Conservation (phyloP, 768 basidiomycete species). For the Kwoniella bestiolae region DNA sequence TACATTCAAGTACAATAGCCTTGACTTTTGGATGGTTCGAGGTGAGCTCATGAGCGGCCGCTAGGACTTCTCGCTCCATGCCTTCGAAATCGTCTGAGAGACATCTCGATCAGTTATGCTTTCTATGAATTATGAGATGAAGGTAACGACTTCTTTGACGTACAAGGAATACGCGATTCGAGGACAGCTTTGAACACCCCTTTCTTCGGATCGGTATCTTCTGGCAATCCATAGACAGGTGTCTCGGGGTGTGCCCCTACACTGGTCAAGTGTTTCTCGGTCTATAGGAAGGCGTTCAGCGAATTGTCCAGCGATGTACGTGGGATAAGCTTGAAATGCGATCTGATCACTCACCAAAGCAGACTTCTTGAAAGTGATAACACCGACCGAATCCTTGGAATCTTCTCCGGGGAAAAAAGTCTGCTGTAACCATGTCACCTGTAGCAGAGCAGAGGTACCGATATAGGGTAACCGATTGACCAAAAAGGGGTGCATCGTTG, state of each 20-base stretch:
- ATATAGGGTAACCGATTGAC: constrained; percentile 35
- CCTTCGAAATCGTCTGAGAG: constrained; percentile 40
- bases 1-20: constrained; percentile 43
- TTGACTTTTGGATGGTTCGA: constrained; percentile 28
- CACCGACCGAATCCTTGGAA: constrained; percentile 32
- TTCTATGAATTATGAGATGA: background rate
- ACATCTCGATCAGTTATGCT: background rate
- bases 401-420: constrained; percentile 29
- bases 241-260: constrained; percentile 37
- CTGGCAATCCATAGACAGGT: constrained; percentile 31
- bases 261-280: constrained; percentile 33
- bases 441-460: constrained; percentile 34
- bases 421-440: constrained; percentile 35
- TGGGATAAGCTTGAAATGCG: background rate
- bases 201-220: constrained; percentile 17
- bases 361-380: constrained; percentile 35
- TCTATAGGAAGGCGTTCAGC: constrained; percentile 23
- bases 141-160: constrained; percentile 7
- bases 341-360: constrained; percentile 27
- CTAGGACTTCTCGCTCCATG: constrained; percentile 37
- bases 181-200: constrained; percentile 39
- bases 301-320: no score
- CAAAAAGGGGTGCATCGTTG: constrained; percentile 43
- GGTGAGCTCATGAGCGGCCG: constrained; percentile 24
- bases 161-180: constrained; percentile 25